Evolutionary conservation across 179 eudicot genomes (phyloP), one percentile per base, ranked within the genome.

Genomic region (Spinacia oleracea): DNA sequence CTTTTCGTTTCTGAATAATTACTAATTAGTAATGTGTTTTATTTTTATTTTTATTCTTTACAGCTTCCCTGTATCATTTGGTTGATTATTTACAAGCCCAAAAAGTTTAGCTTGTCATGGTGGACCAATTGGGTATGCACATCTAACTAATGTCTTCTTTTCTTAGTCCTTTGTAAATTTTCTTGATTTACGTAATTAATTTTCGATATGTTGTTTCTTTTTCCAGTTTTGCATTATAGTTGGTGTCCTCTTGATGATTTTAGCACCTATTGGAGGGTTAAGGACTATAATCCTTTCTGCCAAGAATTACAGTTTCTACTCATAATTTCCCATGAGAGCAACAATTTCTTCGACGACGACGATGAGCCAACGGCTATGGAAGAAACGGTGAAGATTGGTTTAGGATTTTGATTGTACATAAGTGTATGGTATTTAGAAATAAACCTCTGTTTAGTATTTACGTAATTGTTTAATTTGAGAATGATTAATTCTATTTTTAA

Each of bases 61-160:
- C 89, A 89, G 91, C 84, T 89, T 51, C 91, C 91, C 15, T 86
- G 92, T 75, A 79, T 89, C 68, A 85, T 88, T 20, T 89, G 92
- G 92, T 83, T 89, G 29, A 34, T 62, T 48, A 67, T 88, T 29
- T 74, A 60, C 84, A 89, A 89, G 45, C 92, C 92, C 1, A 86
- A 85, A 78, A 79, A 55, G 72, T 89, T 81, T 58, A 79, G 90
- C 79, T 43, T 86, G 15, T 78, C 88, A 43, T 89, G 92, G 92
- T 74, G 82, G 40, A 10, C 53, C 11, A 89, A 88, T 65, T 88
- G 86, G 89, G 92, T 89, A 89, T 3, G 80, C 21, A 40, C 6
- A 12, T 27, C 31, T 31, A 64, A 6, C 5, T 32, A 7, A n/a
- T n/a, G n/a, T n/a, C n/a, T n/a, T n/a, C n/a, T n/a, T n/a, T n/a